phyloP scores from a whole-genome alignment of 2,329 filamentous ascomycete genomes.

The Fusarium gaditjirri region DNA sequence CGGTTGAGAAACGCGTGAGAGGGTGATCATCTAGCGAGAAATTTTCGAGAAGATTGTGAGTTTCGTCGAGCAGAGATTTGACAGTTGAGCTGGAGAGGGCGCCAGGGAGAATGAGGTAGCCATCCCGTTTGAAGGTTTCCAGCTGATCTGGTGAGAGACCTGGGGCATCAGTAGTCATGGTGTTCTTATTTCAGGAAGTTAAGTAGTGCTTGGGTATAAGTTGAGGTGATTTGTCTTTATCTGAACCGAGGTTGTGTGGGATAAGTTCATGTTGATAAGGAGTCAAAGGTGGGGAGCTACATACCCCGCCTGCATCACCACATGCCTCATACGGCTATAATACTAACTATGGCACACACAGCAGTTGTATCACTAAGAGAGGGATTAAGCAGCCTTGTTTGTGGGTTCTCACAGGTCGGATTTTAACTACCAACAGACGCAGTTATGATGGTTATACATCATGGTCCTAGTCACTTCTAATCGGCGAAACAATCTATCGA shows the following conservation, averaged over 20 bases:
- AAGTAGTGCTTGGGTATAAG: not conserved
- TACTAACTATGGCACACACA: not conserved
- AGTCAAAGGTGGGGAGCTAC: slow-evolving; percentile 28
- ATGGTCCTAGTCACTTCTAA: not conserved
- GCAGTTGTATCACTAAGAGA: not conserved
- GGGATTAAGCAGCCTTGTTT: not conserved
- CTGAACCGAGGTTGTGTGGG: slow-evolving; percentile 20
- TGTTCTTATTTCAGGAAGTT: not conserved
- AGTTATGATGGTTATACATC: not conserved
- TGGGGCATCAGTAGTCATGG: slow-evolving; percentile 31
- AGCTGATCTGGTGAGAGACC: slow-evolving; percentile 80
- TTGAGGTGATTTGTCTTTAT: not conserved
- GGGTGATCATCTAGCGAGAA: slow-evolving; percentile 88
- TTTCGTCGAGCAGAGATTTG: slow-evolving; percentile 76
- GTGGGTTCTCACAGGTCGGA: not conserved
- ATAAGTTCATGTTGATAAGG: slow-evolving; percentile 20
- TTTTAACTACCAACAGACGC: not conserved
- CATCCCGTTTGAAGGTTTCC: slow-evolving; percentile 78
- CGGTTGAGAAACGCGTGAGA: slow-evolving; percentile 93
- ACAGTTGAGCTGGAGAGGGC: slow-evolving; percentile 77
- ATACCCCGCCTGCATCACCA: slow-evolving; percentile 36
- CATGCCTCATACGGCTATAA: slow-evolving; percentile 9
- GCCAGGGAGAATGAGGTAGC: slow-evolving; percentile 87
- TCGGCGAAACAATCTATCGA: not conserved
- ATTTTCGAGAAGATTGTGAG: slow-evolving; percentile 75